Conservation (phyloP, 495 filamentous ascomycete species). For the Pyrenula massariospora region DNA sequence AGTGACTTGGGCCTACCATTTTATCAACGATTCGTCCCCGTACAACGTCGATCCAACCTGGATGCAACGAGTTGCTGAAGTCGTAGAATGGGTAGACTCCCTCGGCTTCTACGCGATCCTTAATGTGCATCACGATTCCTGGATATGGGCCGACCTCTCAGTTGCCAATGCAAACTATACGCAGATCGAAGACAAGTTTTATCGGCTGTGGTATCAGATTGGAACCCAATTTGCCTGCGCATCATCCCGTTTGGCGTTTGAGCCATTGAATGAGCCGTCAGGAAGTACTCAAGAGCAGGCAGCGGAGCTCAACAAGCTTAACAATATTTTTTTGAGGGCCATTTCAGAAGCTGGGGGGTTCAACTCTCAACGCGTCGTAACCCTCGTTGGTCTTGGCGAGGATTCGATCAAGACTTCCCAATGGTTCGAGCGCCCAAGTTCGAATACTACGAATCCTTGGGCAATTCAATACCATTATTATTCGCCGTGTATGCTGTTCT, state of each 20-base stretch:
- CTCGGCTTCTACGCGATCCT: slow-evolving; percentile 40
- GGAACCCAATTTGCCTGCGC: slow-evolving; percentile 43
- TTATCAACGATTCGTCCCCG: slow-evolving; percentile 32
- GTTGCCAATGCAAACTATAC: slow-evolving; percentile 31
- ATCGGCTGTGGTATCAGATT: slow-evolving; percentile 47
- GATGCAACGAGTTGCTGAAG: slow-evolving; percentile 48
- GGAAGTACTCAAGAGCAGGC: slow-evolving; percentile 38
- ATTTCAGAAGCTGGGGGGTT: slow-evolving; percentile 43
- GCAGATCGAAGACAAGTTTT: slow-evolving; percentile 44
- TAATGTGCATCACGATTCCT: slow-evolving; percentile 51
- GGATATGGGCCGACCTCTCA: slow-evolving; percentile 48
- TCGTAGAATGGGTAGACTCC: slow-evolving; percentile 43
- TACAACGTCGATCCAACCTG: slow-evolving; percentile 42
- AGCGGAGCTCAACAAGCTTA: slow-evolving; percentile 39
- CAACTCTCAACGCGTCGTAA: slow-evolving; percentile 45
- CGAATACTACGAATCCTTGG: slow-evolving; percentile 41
- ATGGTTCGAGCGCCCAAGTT: slow-evolving; percentile 35
- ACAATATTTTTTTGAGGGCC: slow-evolving; percentile 44
- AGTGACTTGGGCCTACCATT: slow-evolving; percentile 51
- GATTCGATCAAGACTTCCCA: slow-evolving; percentile 40
- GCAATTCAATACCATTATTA: slow-evolving; percentile 56
- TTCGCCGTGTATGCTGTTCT: slow-evolving; percentile 33
- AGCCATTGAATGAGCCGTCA: slow-evolving; percentile 49
- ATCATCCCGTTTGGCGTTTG: slow-evolving; percentile 41
- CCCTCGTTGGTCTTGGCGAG: slow-evolving; percentile 37